Conservation (phyloP, 768 basidiomycete species). For the Podaxis sp. region DNA sequence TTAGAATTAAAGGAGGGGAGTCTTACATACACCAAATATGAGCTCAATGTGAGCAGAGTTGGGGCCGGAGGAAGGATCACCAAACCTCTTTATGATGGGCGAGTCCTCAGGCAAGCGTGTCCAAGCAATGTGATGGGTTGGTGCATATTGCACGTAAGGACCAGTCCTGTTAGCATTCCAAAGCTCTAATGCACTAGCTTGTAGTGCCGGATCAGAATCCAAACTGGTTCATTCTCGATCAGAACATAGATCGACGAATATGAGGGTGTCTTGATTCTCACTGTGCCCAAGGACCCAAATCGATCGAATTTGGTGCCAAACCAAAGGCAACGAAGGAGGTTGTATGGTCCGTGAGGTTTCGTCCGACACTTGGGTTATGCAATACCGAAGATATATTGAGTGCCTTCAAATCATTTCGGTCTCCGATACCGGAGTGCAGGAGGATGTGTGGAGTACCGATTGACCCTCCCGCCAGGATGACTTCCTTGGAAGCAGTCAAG, state of each 20-base stretch:
- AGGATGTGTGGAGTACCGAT: slow-evolving; percentile 20
- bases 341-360: slow-evolving; percentile 28
- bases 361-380: slow-evolving; percentile 28
- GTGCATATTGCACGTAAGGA: not conserved
- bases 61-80: slow-evolving; percentile 15
- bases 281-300: slow-evolving; percentile 14
- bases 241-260: not conserved
- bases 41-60: slow-evolving; percentile 17
- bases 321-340: not conserved
- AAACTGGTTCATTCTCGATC: not conserved
- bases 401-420: slow-evolving; percentile 13
- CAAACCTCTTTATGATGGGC: not conserved
- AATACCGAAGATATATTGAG: slow-evolving; percentile 24
- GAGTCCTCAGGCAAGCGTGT: slow-evolving; percentile 10
- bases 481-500: slow-evolving; percentile 24
- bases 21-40: slow-evolving; percentile 7
- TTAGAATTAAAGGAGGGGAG: not conserved
- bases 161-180: slow-evolving; percentile 18
- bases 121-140: slow-evolving; percentile 13
- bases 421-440: slow-evolving; percentile 21
- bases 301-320: slow-evolving; percentile 1
- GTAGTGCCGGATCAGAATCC: not conserved
- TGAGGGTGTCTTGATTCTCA: not conserved
- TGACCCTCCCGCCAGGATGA: slow-evolving; percentile 18
- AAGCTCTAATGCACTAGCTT: slow-evolving; percentile 9